Evolutionary conservation across 345 rosid species (phyloP).

Genomic region (Eucalyptus pauciflora): DNA sequence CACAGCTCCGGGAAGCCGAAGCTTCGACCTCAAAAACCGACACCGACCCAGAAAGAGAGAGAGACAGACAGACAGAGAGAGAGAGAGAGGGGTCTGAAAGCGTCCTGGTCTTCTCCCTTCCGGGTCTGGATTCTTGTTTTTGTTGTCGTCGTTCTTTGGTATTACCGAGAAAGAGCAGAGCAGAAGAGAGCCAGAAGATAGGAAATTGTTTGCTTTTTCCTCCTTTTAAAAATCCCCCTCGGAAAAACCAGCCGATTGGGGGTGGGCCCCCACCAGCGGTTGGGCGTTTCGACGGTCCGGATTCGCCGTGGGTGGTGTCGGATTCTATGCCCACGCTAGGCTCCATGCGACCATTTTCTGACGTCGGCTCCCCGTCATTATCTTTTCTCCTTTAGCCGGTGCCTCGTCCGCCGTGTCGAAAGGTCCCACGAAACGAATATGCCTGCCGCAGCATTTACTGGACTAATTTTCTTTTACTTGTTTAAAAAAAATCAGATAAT

Average conservation of each 20-base stretch:
- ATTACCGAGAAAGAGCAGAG: background rate
- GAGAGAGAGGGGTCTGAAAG: background rate
- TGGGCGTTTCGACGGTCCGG: background rate
- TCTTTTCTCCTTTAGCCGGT: background rate
- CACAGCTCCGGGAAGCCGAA: background rate
- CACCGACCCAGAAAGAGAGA: background rate
- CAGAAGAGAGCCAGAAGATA: background rate
- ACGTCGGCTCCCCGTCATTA: background rate
- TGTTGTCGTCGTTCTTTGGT: background rate
- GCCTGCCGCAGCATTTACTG: background rate
- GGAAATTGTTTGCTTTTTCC: background rate
- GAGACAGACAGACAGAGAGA: background rate
- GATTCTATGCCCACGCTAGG: background rate
- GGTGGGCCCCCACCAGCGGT: background rate
- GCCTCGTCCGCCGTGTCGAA: background rate
- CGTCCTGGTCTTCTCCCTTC: background rate
- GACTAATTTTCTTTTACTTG: accelerated
- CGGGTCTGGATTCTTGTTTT: background rate
- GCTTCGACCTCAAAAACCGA: background rate
- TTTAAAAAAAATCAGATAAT: background rate
- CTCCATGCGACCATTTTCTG: background rate
- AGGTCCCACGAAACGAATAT: background rate
- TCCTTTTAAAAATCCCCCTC: background rate
- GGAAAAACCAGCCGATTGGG: background rate
- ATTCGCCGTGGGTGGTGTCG: background rate